Percentiles rank a stretch among this genome's conserved stretches.
phyloP scores from a whole-genome alignment of 164 flowering plant genomes.

The Cinnamomum chago region DNA sequence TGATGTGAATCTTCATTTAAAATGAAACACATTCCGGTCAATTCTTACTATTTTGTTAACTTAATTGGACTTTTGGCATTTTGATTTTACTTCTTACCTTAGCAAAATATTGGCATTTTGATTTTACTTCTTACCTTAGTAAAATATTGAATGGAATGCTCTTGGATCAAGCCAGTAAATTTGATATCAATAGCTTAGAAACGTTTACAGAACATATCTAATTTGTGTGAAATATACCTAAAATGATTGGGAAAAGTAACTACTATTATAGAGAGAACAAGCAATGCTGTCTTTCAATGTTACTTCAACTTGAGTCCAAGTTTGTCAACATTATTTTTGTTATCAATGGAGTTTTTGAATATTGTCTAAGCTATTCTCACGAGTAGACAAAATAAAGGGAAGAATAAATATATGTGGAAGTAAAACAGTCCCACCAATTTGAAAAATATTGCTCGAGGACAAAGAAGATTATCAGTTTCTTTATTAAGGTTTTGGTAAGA shows the following conservation, averaged over 20 bases:
- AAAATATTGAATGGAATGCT: background rate
- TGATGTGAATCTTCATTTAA: slow-evolving; percentile 73
- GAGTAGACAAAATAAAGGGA: background rate
- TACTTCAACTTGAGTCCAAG: background rate
- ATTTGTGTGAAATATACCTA: too few relatives aligned
- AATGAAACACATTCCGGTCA: background rate
- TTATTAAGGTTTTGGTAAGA: background rate
- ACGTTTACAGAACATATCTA: too few relatives aligned
- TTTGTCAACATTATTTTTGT: too few relatives aligned
- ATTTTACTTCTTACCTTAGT: background rate
- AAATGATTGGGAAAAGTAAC: background rate
- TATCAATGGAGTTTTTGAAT: too few relatives aligned
- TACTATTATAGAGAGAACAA: background rate
- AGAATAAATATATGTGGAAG: background rate
- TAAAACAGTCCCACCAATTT: background rate
- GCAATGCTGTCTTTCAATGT: background rate
- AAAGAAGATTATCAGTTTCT: background rate
- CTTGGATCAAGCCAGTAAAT: background rate
- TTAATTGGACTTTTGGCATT: background rate
- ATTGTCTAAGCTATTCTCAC: background rate
- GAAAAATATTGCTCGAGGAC: background rate
- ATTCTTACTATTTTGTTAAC: background rate
- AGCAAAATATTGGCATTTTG: background rate
- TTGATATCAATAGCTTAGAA: background rate
- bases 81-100: background rate